These are phyloP conservation scores for Amoebophrya sp. DNA, from an alignment of 169 alveolate species.

Conservation along the genomic window DNA sequence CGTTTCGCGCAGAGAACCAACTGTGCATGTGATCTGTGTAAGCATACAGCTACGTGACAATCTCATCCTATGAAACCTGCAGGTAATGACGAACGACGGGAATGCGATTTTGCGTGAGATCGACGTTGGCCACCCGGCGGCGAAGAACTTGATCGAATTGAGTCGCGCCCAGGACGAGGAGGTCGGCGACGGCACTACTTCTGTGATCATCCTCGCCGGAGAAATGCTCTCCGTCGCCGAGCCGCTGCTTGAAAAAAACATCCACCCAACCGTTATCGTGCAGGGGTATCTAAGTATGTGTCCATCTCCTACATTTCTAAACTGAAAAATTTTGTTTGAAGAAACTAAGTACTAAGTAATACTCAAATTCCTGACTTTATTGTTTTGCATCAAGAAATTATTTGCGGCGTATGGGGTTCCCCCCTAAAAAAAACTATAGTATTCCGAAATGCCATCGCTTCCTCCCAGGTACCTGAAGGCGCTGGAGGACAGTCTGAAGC, in stretches of 20 bases:
- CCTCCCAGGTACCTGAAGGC: conserved; percentile 24
- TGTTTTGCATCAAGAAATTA: too few relatives aligned
- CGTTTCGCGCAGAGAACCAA: too few relatives aligned
- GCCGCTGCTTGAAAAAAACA: conserved; percentile 77
- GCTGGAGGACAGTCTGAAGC: conserved; percentile 14
- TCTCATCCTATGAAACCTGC: too few relatives aligned
- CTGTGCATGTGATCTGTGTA: too few relatives aligned
- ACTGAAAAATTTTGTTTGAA: background rate
- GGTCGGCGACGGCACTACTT: conserved; percentile 97
- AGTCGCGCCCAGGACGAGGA: conserved; percentile 96
- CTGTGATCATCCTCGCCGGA: conserved; percentile 93
- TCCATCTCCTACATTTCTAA: too few relatives aligned
- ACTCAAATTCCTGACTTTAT: background rate
- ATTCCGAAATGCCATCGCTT: too few relatives aligned
- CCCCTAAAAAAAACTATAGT: too few relatives aligned
- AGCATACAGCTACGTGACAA: too few relatives aligned
- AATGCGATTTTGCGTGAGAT: conserved; percentile 92
- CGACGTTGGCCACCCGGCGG: conserved; percentile 98
- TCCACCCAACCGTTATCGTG: conserved; percentile 89
- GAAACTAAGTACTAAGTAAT: too few relatives aligned
- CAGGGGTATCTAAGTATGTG: conserved; percentile 68
- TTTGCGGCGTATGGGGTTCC: too few relatives aligned
- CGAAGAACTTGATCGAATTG: conserved; percentile 92
- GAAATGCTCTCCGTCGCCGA: conserved; percentile 75
- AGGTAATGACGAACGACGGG: conserved; percentile 87